Evolutionary conservation across 179 eudicot species (phyloP).

Genomic region (Beta lomatogona): DNA sequence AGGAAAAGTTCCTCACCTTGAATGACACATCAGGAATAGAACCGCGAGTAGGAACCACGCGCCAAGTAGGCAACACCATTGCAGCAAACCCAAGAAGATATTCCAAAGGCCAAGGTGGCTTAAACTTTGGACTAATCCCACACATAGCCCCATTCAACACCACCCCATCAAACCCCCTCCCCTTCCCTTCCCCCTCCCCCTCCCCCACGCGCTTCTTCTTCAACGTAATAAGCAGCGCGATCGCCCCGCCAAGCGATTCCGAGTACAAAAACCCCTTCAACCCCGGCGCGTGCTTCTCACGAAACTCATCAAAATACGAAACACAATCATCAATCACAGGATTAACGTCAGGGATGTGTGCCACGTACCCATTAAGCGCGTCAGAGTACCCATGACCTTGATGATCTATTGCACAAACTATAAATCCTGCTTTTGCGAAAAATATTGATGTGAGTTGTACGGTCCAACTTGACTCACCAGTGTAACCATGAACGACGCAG

Average conservation of each 20-base stretch:
- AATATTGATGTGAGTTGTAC: slow-evolving; percentile 65
- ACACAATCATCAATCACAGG: slow-evolving; percentile 85
- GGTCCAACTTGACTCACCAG: slow-evolving; percentile 83
- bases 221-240: slow-evolving; percentile 66
- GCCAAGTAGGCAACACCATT: slow-evolving; percentile 75
- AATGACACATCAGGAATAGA: slow-evolving; percentile 78
- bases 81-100: slow-evolving; percentile 68
- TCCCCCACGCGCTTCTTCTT: slow-evolving; percentile 36
- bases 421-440: slow-evolving; percentile 66
- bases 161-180: slow-evolving; percentile 57
- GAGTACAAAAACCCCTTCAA: slow-evolving; percentile 71
- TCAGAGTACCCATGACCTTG: slow-evolving; percentile 94
- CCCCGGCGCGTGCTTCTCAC: slow-evolving; percentile 41
- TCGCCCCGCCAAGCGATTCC: slow-evolving; percentile 93
- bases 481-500: slow-evolving; percentile 77
- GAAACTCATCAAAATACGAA: slow-evolving; percentile 58
- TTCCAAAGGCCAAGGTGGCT: slow-evolving; percentile 97
- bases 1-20: slow-evolving; percentile 37
- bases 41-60: slow-evolving; percentile 86
- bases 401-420: slow-evolving; percentile 81
- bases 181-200: slow-evolving; percentile 12
- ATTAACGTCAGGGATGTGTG: slow-evolving; percentile 77
- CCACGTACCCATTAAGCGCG: slow-evolving; percentile 63
- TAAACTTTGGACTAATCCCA: slow-evolving; percentile 81
- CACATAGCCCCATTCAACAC: slow-evolving; percentile 94